A percentile compares a stretch with the other conserved stretches of the same genome.
Conservation (phyloP, 495 filamentous ascomycete genomes). For the Xylaria scruposa region DNA sequence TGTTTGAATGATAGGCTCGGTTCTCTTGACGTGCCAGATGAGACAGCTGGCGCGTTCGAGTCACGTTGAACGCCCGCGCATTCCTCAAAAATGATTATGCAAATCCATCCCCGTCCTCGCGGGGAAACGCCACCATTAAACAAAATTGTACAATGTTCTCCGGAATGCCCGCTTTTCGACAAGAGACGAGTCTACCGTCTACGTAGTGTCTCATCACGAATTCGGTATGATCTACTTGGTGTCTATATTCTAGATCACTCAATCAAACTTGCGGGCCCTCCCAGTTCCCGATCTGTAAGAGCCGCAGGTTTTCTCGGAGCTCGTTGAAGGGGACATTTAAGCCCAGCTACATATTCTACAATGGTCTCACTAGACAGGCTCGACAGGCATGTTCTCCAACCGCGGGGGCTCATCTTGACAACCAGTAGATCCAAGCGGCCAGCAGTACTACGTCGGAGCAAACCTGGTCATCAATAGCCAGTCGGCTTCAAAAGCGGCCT, state of each 20-base stretch:
- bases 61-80: slow-evolving; percentile 25
- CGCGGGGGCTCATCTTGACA: background rate
- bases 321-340: background rate
- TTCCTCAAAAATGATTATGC: background rate
- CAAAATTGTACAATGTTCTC: background rate
- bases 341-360: background rate
- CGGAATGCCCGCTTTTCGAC: background rate
- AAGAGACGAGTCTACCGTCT: background rate
- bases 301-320: background rate
- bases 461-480: background rate
- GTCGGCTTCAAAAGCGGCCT: slow-evolving; percentile 11
- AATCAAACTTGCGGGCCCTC: background rate
- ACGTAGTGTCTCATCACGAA: background rate
- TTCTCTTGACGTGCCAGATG: slow-evolving; percentile 50
- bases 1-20: slow-evolving; percentile 54
- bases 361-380: background rate
- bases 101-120: background rate
- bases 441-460: background rate
- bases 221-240: background rate
- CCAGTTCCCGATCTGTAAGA: background rate
- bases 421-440: background rate
- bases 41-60: slow-evolving; percentile 44
- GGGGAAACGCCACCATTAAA: background rate
- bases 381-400: background rate
- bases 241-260: background rate